A percentile compares a stretch with the other conserved stretches of the same genome.
Evolutionary conservation across 129 eudicot species (phyloP).

Genomic region (Rutidosis leptorrhynchoides): DNA sequence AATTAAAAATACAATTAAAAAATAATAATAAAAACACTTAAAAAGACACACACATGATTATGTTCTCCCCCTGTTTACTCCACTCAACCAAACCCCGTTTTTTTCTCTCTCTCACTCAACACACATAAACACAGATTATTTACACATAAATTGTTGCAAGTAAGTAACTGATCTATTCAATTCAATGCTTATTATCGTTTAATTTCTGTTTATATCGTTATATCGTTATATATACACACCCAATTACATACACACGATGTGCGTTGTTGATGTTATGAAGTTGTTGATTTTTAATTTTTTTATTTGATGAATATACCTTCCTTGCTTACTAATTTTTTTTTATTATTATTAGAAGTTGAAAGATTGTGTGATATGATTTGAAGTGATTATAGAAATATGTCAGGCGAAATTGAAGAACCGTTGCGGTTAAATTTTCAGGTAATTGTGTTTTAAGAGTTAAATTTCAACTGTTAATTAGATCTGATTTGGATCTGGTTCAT

Average conservation of each 20-base stretch:
- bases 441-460: conserved; percentile 11
- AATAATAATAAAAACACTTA: background rate
- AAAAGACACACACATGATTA: conserved; percentile 14
- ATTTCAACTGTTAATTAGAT: conserved; percentile 12
- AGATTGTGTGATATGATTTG: conserved; percentile 23
- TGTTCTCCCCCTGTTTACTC: conserved; percentile 12
- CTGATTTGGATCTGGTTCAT: conserved; percentile 22
- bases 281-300: conserved; percentile 1
- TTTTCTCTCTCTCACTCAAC: conserved; percentile 12
- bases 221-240: background rate
- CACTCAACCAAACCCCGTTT: conserved; percentile 28
- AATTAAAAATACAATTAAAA: background rate
- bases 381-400: conserved; percentile 21
- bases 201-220: too few relatives aligned
- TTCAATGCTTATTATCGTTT: background rate
- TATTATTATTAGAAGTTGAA: background rate
- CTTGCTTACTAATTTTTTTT: background rate
- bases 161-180: background rate
- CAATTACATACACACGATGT: background rate
- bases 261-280: background rate
- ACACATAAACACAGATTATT: background rate
- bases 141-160: background rate
- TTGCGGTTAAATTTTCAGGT: conserved; percentile 34
- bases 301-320: conserved; percentile 9
- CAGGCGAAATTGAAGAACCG: conserved; percentile 38